Base-by-base conservation (phyloP, 345 rosid genomes). In the Euphorbia peplus region DNA sequence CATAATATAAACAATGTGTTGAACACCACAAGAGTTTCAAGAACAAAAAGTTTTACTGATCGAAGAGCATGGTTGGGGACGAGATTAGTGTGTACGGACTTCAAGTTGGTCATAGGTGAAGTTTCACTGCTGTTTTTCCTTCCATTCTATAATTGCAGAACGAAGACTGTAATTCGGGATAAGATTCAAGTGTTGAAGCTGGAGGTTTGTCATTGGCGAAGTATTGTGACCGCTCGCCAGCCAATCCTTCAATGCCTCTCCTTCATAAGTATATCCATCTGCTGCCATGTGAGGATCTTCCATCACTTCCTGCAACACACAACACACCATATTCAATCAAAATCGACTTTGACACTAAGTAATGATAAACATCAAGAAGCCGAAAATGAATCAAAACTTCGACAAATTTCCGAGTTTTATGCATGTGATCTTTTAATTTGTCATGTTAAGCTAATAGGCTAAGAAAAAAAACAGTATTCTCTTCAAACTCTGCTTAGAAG, bases 211-310 rank as follows among this genome's bases (percentile, higher is more conserved):
- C 88, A 85, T 83, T 0, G 95, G 98, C 9, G 98, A 92, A 19
- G 86, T 77, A 56, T 85, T 75, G 16, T 84, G 83, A 15, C 96
- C 96, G 4, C 82, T 79, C 30, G 77, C 80, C 4, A 92, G 82
- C 98, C 98, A 92, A 77, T 78, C 83, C 54, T 67, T 75, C 51
- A 92, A 69, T 3, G 88, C 89, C 67, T 80, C 82, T 57, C 79
- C 84, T 77, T 90, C 96, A 26, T 92, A 92, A 0, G 95, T 92
- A 66, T 70, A 83, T 22, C 96, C 96, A 68, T 87, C 95, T 0
- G 98, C 96, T 26, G 96, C 95, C 35, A 92, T 83, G 26, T 81
- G 82, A 18, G 96, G 98, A 66, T 90, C 86, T 75, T 52, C 71
- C 96, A 90, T 92, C 54, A 92, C 73, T 76, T 88, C 95, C 96